Evolutionary conservation across 2,329 filamentous ascomycete genomes (phyloP).

Genomic region (Colletotrichum higginsianum): DNA sequence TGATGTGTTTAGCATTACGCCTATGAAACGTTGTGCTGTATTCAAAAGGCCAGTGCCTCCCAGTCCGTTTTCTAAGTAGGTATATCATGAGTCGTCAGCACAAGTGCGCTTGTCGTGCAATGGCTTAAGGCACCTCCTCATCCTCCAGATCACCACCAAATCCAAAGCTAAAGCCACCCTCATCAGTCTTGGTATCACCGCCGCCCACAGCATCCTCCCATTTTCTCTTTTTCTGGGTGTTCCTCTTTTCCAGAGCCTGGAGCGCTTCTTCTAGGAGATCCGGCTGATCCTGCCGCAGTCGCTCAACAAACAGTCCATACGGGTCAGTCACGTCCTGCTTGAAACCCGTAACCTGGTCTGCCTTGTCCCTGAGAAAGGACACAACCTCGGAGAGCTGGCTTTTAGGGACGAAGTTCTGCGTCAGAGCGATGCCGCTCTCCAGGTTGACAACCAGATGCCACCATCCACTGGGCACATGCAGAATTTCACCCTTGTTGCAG

Average conservation of each 20-base stretch:
- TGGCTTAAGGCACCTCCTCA: slow-evolving; percentile 49
- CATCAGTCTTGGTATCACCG: slow-evolving; percentile 52
- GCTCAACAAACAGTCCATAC: slow-evolving; percentile 80
- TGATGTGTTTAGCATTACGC: background rate
- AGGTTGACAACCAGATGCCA: slow-evolving; percentile 97
- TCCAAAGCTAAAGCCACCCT: slow-evolving; percentile 67
- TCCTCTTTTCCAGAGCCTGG: slow-evolving; percentile 74
- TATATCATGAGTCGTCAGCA: too few species aligned
- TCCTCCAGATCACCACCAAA: slow-evolving; percentile 66
- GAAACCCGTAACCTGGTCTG: slow-evolving; percentile 92
- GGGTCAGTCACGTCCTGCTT: slow-evolving; percentile 78
- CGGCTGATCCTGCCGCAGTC: slow-evolving; percentile 75
- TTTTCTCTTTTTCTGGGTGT: slow-evolving; percentile 80
- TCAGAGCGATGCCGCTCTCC: slow-evolving; percentile 87
- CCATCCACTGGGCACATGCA: slow-evolving; percentile 96
- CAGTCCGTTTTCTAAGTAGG: background rate
- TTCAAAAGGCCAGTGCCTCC: background rate
- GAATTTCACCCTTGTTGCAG: slow-evolving; percentile 85
- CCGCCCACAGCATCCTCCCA: slow-evolving; percentile 85
- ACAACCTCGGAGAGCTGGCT: slow-evolving; percentile 82
- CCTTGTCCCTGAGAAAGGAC: slow-evolving; percentile 84
- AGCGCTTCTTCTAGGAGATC: slow-evolving; percentile 77
- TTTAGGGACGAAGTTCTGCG: slow-evolving; percentile 93
- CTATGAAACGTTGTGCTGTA: background rate
- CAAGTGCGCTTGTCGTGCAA: background rate